Conservation (phyloP, 805 yeast species). For the Yarrowia sp. region DNA sequence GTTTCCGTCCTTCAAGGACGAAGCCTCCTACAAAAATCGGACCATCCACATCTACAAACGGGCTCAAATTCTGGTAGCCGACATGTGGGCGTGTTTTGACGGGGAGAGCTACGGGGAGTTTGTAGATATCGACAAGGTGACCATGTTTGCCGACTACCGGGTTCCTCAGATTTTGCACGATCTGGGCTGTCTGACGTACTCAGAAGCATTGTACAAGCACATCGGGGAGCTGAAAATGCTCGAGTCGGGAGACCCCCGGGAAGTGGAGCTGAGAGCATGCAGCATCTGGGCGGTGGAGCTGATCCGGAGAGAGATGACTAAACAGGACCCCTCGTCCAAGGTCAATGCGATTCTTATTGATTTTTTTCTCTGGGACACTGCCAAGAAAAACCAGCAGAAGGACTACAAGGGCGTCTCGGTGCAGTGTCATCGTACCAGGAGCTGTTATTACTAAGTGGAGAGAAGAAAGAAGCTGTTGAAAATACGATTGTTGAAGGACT, state of each 20-base stretch:
- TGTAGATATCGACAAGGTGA: slow-evolving; percentile 52
- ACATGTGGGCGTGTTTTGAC: slow-evolving; percentile 56
- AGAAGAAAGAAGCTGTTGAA: too few species aligned
- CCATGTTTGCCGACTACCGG: slow-evolving; percentile 58
- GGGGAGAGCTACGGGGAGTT: slow-evolving; percentile 51
- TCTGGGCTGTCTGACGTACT: slow-evolving; percentile 51
- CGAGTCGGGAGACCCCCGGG: slow-evolving; percentile 49
- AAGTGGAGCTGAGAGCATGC: slow-evolving; percentile 55
- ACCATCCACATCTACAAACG: slow-evolving; percentile 51
- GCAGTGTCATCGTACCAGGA: slow-evolving; percentile 53
- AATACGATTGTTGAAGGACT: neutral
- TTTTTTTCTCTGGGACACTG: slow-evolving; percentile 57
- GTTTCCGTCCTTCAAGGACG: slow-evolving; percentile 52
- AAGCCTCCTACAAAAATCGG: slow-evolving; percentile 46
- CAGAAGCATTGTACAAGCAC: slow-evolving; percentile 44
- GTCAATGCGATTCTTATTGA: slow-evolving; percentile 54
- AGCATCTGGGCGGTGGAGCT: slow-evolving; percentile 54
- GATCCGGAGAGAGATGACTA: slow-evolving; percentile 46
- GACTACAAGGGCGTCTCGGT: slow-evolving; percentile 41
- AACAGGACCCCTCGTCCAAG: slow-evolving; percentile 41
- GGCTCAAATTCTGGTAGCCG: slow-evolving; percentile 55
- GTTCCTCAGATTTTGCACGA: slow-evolving; percentile 55
- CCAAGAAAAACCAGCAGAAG: slow-evolving; percentile 50
- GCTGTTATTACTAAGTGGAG: slow-evolving; percentile 48
- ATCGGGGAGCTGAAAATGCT: slow-evolving; percentile 45